Base-by-base conservation (phyloP, 2,329 filamentous ascomycete genomes). In the Chrysosporium keratinophilum region DNA sequence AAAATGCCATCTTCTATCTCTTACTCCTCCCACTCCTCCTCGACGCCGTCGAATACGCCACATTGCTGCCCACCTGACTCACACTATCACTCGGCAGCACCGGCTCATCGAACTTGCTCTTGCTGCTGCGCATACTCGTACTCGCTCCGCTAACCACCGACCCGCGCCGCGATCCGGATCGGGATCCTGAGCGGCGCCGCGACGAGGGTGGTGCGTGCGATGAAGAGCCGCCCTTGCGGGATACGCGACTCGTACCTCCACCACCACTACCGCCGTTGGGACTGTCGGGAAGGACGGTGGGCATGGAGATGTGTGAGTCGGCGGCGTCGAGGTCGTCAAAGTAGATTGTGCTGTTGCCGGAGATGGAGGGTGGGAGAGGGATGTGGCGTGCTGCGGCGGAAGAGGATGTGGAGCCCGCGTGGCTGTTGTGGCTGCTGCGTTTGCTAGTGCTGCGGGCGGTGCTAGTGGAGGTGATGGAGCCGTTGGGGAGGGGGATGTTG, bases 271-370 rank as follows among this genome's bases (percentile, higher is more conserved):
- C n/a, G n/a, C n/a, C n/a, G n/a, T n/a, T 50, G 33, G 47, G 2
- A 47, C 39, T 57, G 6, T 57, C 58, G 12, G 62, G 64, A 23
- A 59, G 60, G 6, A 53, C 43, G 1, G 55, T 55, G 20, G 50
- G 78, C 7, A 88, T 83, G 0, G 84, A 85, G 60, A 98, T 74
- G 15, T 89, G 82, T 12, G 70, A 70, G 49, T 72, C 65, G 10
- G 68, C 64, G 34, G 68, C 64, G 34, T 70, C 67, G 11, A 66
- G 59, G 46, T 43, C 56, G 31, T 61, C 59, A 14, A 63, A 51
- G 49, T 60, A 64, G 23, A 64, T 58, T 15, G 62, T 62, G 54
- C 61, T 63, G 7, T 65, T 67, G 6, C 58, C 55, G 19, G 61
- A 54, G 15, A 66, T 61, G 51, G 64, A 69, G 23, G 66, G 64